Conservation (phyloP, 2,329 filamentous ascomycete genomes). For the Metarhizium anisopliae region DNA sequence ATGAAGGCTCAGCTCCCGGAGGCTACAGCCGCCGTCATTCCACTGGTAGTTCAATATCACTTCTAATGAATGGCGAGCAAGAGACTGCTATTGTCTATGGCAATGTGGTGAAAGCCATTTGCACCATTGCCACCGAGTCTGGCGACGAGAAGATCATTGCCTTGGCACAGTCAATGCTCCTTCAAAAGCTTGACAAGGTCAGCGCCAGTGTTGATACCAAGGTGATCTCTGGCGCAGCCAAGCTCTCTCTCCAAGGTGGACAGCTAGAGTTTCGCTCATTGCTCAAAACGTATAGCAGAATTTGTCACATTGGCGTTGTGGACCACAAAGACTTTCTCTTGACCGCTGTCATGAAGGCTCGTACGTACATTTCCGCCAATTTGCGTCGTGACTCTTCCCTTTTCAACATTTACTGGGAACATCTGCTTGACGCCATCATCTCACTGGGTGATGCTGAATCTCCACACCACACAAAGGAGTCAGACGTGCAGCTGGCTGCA, state of each 20-base stretch:
- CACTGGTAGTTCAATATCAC: slow-evolving; percentile 69
- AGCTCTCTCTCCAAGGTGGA: slow-evolving; percentile 67
- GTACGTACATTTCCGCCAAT: slow-evolving; percentile 66
- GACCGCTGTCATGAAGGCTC: slow-evolving; percentile 68
- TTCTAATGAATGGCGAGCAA: slow-evolving; percentile 66
- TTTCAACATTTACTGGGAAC: slow-evolving; percentile 74
- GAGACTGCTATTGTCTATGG: slow-evolving; percentile 69
- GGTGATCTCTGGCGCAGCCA: slow-evolving; percentile 75
- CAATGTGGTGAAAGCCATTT: slow-evolving; percentile 92
- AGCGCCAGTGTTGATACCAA: slow-evolving; percentile 71
- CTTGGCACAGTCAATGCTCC: slow-evolving; percentile 84
- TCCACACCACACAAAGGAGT: slow-evolving; percentile 61
- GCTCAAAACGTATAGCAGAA: slow-evolving; percentile 71
- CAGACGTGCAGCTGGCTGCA: slow-evolving; percentile 73
- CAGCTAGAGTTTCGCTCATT: slow-evolving; percentile 77
- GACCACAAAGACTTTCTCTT: slow-evolving; percentile 60
- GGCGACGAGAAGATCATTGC: slow-evolving; percentile 89
- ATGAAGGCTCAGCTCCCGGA: slow-evolving; percentile 24
- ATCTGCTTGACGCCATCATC: slow-evolving; percentile 79
- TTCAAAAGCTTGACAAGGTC: slow-evolving; percentile 91
- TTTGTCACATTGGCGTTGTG: slow-evolving; percentile 64
- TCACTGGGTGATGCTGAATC: slow-evolving; percentile 83
- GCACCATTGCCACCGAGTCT: slow-evolving; percentile 74
- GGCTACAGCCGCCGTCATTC: slow-evolving; percentile 49
- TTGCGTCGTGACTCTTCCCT: slow-evolving; percentile 61